A percentile compares a stretch with the other conserved stretches of the same genome.
These are phyloP conservation scores for Elsinoe ampelina DNA, from an alignment of 2,329 filamentous ascomycete genomes.

Conservation along the genomic window DNA sequence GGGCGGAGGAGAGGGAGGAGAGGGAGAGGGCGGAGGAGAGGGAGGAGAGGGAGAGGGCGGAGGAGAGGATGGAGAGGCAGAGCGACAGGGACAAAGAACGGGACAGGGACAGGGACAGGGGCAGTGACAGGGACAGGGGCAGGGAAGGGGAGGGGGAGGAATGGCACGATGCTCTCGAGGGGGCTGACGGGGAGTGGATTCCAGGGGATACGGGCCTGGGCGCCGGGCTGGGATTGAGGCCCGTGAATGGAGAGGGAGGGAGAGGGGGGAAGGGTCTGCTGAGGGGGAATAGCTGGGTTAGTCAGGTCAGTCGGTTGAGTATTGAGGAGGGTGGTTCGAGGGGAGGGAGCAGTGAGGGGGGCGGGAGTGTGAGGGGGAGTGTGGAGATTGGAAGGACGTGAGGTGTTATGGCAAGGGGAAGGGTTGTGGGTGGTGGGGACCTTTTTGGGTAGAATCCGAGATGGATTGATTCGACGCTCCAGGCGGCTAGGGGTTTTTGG, in stretches of 20 bases:
- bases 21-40: no score
- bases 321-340: slow-evolving; percentile 33
- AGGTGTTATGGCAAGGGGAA: neutral
- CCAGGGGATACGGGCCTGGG: slow-evolving; percentile 19
- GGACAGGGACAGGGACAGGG: no score
- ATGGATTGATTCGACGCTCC: no score
- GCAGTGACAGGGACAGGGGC: no score
- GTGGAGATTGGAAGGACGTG: neutral
- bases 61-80: no score
- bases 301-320: slow-evolving; percentile 47
- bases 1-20: no score
- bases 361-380: slow-evolving; percentile 21
- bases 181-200: neutral
- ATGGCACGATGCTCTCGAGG: slow-evolving; percentile 2
- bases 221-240: slow-evolving; percentile 19
- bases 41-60: no score
- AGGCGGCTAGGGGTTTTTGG: no score
- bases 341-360: neutral
- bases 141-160: neutral
- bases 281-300: slow-evolving; percentile 22
- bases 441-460: no score
- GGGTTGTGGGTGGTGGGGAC: neutral
- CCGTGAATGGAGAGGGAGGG: slow-evolving; percentile 28
- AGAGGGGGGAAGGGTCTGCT: neutral
- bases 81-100: no score